A percentile compares a stretch with the other conserved stretches of the same genome.
phyloP scores from a whole-genome alignment of 1,284 basidiomycete species.

The Malassezia brasiliensis region DNA sequence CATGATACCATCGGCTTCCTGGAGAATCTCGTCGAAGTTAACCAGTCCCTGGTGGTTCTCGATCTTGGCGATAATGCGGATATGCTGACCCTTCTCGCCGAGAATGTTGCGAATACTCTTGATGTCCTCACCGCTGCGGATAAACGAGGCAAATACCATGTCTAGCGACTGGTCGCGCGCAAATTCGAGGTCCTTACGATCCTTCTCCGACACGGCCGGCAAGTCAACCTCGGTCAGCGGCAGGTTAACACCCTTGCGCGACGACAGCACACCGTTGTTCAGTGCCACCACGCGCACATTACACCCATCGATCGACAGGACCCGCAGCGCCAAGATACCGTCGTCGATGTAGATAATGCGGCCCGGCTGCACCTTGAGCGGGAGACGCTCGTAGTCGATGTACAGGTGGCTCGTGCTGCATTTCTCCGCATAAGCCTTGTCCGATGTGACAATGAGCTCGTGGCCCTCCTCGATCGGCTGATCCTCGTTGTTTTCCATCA shows the following conservation, averaged over 20 bases:
- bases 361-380: slow-evolving; percentile 87
- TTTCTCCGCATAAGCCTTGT: slow-evolving; percentile 66
- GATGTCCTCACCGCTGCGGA: slow-evolving; percentile 42
- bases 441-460: slow-evolving; percentile 83
- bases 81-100: slow-evolving; percentile 45
- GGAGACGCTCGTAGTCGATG: slow-evolving; percentile 64
- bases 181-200: slow-evolving; percentile 73
- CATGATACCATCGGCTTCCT: slow-evolving; percentile 48
- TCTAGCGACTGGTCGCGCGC: slow-evolving; percentile 96
- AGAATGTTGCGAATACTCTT: slow-evolving; percentile 44
- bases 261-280: slow-evolving; percentile 87
- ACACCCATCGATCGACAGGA: slow-evolving; percentile 60
- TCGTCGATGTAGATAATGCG: slow-evolving; percentile 97
- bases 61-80: slow-evolving; percentile 48
- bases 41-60: slow-evolving; percentile 49
- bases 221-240: slow-evolving; percentile 97
- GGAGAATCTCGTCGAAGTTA: slow-evolving; percentile 49
- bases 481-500: slow-evolving; percentile 77
- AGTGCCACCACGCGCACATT: slow-evolving; percentile 64
- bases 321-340: slow-evolving; percentile 88
- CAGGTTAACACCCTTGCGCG: slow-evolving; percentile 97
- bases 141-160: slow-evolving; percentile 58
- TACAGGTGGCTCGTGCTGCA: slow-evolving; percentile 65
- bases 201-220: slow-evolving; percentile 93
- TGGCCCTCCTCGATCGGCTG: slow-evolving; percentile 81